These are phyloP conservation scores for Kazachstania bromeliacearum DNA, from an alignment of 805 yeast species.

Conservation along the genomic window DNA sequence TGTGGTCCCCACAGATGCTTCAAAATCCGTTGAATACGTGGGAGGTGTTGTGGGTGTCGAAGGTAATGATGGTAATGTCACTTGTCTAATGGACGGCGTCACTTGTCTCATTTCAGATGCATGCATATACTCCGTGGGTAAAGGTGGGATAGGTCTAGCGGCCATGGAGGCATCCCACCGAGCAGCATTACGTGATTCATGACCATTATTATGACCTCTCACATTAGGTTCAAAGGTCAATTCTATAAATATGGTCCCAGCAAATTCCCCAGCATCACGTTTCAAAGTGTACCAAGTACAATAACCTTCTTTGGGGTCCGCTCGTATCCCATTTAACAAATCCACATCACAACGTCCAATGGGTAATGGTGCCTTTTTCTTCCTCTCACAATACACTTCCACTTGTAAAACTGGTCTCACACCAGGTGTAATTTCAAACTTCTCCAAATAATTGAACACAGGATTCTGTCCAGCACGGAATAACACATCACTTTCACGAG, in stretches of 20 bases:
- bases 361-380: slow-evolving; percentile 77
- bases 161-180: slow-evolving; percentile 22
- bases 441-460: slow-evolving; percentile 67
- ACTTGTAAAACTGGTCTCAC: slow-evolving; percentile 55
- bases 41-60: background rate
- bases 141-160: slow-evolving; percentile 26
- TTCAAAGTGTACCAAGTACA: slow-evolving; percentile 77
- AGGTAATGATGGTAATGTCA: background rate
- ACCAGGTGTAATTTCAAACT: slow-evolving; percentile 57
- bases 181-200: slow-evolving; percentile 10
- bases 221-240: slow-evolving; percentile 74
- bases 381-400: slow-evolving; percentile 61
- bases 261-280: slow-evolving; percentile 53
- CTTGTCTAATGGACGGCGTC: slow-evolving; percentile 13
- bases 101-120: slow-evolving; percentile 22
- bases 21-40: slow-evolving; percentile 9
- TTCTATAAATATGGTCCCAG: slow-evolving; percentile 83
- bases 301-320: slow-evolving; percentile 61
- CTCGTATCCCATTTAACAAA: slow-evolving; percentile 59
- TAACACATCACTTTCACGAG: slow-evolving; percentile 68
- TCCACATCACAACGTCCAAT: slow-evolving; percentile 78
- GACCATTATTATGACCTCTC: background rate
- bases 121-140: slow-evolving; percentile 26
- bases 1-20: slow-evolving; percentile 19
- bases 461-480: slow-evolving; percentile 94